A percentile compares a stretch with the other conserved stretches of the same genome.
Conservation (phyloP, 1,284 basidiomycete genomes). For the Sporisorium iseilematis-ciliati region DNA sequence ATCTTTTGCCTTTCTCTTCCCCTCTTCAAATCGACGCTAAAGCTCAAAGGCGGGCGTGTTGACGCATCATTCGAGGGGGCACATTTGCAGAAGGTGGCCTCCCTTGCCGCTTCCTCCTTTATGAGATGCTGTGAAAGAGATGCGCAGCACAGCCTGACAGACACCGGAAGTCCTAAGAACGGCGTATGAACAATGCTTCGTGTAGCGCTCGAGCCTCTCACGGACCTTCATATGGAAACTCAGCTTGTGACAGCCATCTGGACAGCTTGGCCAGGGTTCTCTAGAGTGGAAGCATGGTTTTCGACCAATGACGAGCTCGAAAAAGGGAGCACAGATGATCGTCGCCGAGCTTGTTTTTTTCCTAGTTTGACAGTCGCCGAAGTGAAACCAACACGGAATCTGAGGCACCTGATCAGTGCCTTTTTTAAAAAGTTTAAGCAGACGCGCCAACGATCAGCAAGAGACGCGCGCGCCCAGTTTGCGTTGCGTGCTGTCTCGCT, state of each 20-base stretch:
- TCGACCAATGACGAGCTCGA: not conserved
- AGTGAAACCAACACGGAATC: slow-evolving; percentile 4
- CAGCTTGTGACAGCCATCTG: not conserved
- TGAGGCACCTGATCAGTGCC: slow-evolving; percentile 1
- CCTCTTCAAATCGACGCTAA: too few relatives aligned
- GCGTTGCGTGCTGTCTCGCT: slow-evolving; percentile 6
- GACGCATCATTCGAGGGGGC: too few relatives aligned
- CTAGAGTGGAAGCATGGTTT: too few relatives aligned
- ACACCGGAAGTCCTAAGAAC: not conserved
- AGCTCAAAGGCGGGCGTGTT: too few relatives aligned
- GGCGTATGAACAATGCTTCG: not conserved
- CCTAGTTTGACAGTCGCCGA: slow-evolving; percentile 7
- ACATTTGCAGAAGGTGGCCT: too few relatives aligned
- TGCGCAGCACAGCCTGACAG: not conserved
- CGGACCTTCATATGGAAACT: too few relatives aligned
- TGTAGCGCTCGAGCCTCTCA: too few relatives aligned
- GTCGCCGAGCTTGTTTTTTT: slow-evolving; percentile 6
- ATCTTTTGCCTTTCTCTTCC: too few relatives aligned
- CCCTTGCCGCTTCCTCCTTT: too few relatives aligned
- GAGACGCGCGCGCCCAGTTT: not conserved
- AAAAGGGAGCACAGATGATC: not conserved
- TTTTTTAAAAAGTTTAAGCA: not conserved
- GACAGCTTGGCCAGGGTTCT: slow-evolving; percentile 1
- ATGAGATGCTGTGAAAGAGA: too few relatives aligned
- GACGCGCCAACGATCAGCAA: not conserved